These are phyloP conservation scores for Xylaria nigripes DNA, from an alignment of 495 filamentous ascomycete genomes.

Conservation along the genomic window DNA sequence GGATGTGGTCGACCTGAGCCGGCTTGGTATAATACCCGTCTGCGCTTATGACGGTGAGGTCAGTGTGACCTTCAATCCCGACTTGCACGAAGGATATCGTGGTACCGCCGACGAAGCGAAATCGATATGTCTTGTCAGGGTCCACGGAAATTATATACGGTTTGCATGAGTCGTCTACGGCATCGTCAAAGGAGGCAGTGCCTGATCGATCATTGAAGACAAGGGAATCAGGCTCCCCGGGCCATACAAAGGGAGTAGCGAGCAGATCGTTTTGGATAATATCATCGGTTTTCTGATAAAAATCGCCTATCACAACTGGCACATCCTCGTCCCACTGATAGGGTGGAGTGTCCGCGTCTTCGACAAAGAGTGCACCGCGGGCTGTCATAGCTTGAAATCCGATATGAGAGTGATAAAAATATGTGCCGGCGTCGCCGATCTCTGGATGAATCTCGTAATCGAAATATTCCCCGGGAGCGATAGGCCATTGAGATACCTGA, in stretches of 20 bases:
- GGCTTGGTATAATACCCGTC: conserved; percentile 53
- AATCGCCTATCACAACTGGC: conserved; percentile 45
- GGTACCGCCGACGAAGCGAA: conserved; percentile 47
- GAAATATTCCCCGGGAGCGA: conserved; percentile 50
- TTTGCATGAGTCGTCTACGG: conserved; percentile 32
- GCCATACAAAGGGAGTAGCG: conserved; percentile 32
- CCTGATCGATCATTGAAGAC: conserved; percentile 39
- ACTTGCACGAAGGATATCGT: conserved; percentile 43
- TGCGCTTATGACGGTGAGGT: conserved; percentile 45
- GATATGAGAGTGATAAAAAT: conserved; percentile 56
- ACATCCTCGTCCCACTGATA: conserved; percentile 50
- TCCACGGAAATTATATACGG: conserved; percentile 46
- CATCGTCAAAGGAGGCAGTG: conserved; percentile 26
- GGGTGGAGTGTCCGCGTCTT: conserved; percentile 35
- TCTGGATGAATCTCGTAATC: conserved; percentile 51
- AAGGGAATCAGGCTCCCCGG: conserved; percentile 42
- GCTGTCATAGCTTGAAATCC: conserved; percentile 48
- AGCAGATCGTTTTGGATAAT: conserved; percentile 36
- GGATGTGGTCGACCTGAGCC: conserved; percentile 38
- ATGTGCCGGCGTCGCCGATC: conserved; percentile 44
- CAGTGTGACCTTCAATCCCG: conserved; percentile 44
- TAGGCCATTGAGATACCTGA: conserved; percentile 49
- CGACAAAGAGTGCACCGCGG: conserved; percentile 47
- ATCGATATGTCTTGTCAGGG: conserved; percentile 48
- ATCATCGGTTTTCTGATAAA: conserved; percentile 38